Evolutionary conservation across 106 monocot species (phyloP).

Genomic region (Chionographis japonica): DNA sequence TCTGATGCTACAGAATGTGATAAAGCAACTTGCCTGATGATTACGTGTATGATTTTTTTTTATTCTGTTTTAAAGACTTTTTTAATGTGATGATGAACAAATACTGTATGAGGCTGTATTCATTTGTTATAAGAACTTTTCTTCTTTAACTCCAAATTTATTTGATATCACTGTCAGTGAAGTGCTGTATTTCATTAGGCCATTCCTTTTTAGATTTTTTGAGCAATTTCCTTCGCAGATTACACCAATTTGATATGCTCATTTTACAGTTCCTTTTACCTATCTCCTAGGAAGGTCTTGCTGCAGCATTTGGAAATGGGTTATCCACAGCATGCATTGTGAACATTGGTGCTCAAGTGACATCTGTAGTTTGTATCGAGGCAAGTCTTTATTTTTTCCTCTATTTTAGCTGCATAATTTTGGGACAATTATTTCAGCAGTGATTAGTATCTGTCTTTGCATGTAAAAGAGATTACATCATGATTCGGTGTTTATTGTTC

Average conservation of each 20-base stretch:
- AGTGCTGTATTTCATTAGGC: too few relatives aligned
- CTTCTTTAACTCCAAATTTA: too few relatives aligned
- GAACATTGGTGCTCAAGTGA: conserved; percentile 88
- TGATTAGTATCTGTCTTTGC: neutral
- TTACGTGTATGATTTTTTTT: too few relatives aligned
- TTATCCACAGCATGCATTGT: conserved; percentile 96
- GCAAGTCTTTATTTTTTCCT: conserved; percentile 15
- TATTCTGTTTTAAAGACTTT: too few relatives aligned
- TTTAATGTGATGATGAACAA: too few relatives aligned
- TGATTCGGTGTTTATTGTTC: neutral
- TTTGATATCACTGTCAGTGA: too few relatives aligned
- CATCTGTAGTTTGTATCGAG: conserved; percentile 91
- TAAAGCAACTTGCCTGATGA: too few relatives aligned
- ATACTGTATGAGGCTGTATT: too few relatives aligned
- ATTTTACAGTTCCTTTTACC: neutral
- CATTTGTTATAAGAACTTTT: too few relatives aligned
- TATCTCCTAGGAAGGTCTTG: conserved; percentile 85
- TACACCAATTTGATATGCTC: neutral
- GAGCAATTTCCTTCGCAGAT: too few relatives aligned
- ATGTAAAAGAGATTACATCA: neutral
- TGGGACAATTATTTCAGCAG: neutral
- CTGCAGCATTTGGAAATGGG: conserved; percentile 98
- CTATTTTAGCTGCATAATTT: conserved; percentile 1
- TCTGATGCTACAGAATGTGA: too few relatives aligned
- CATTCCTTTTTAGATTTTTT: neutral